These are phyloP conservation scores for Penicillium sp. DNA, from an alignment of 2,329 filamentous ascomycete species.

Conservation along the genomic window DNA sequence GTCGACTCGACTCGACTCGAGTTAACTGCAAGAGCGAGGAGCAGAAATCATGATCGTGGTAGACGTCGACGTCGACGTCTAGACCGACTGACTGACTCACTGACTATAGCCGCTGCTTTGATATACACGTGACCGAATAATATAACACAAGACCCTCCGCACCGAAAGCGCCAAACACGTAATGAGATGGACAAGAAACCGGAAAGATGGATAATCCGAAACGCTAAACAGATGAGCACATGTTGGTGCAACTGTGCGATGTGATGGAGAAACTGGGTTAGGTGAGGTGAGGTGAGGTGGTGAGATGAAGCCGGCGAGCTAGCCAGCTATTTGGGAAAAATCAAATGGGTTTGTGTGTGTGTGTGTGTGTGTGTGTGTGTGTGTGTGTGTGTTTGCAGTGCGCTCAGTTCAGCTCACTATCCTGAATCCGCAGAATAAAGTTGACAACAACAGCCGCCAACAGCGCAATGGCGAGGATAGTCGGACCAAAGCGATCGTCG, in stretches of 20 bases:
- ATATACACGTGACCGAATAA: constrained; percentile 7
- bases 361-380: too few species aligned
- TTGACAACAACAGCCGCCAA: constrained; percentile 92
- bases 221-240: background rate
- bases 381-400: background rate
- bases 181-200: constrained; percentile 3
- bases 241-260: background rate
- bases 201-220: background rate
- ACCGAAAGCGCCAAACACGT: constrained; percentile 1
- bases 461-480: constrained; percentile 82
- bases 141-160: background rate
- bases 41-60: too few species aligned
- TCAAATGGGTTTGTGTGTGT: background rate
- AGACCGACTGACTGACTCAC: too few species aligned
- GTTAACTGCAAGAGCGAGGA: too few species aligned
- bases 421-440: constrained; percentile 73
- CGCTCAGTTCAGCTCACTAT: constrained; percentile 26
- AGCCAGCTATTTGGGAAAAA: too few species aligned
- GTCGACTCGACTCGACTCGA: background rate
- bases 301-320: too few species aligned
- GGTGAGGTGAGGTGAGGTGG: background rate
- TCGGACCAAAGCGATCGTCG: constrained; percentile 93
- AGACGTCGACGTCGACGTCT: too few species aligned
- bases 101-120: background rate
- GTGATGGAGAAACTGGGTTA: background rate